Evolutionary conservation across 1,284 basidiomycete genomes (phyloP).

Genomic region (Coriolopsis trogii): DNA sequence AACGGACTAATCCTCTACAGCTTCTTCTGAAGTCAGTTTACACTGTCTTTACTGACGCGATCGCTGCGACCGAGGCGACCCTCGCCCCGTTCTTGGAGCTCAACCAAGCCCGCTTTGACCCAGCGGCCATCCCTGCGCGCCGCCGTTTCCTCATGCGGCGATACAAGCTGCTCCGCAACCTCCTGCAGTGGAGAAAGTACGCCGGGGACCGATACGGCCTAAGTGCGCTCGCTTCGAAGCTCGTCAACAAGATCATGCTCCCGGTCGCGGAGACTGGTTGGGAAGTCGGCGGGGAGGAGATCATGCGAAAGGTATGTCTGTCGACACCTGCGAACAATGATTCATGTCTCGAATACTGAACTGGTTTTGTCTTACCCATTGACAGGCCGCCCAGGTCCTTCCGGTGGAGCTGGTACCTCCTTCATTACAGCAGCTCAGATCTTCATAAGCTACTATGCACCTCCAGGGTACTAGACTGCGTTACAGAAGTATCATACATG

Average conservation of each 20-base stretch:
- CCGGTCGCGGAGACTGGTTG: constrained; percentile 78
- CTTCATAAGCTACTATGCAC: neutral
- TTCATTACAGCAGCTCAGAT: constrained; percentile 8
- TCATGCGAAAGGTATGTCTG: constrained; percentile 61
- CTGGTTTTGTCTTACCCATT: constrained; percentile 9
- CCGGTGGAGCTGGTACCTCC: constrained; percentile 44
- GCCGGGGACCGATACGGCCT: constrained; percentile 65
- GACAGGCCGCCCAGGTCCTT: constrained; percentile 47
- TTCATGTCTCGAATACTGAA: too few species aligned
- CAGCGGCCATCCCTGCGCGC: constrained; percentile 74
- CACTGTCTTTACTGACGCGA: constrained; percentile 58
- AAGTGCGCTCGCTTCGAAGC: constrained; percentile 54
- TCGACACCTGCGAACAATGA: too few species aligned
- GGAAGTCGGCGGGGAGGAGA: constrained; percentile 85
- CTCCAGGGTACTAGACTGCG: neutral
- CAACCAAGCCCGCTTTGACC: constrained; percentile 67
- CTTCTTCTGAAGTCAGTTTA: constrained; percentile 68
- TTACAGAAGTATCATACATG: too few species aligned
- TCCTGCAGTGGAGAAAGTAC: constrained; percentile 78
- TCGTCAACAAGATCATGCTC: constrained; percentile 66
- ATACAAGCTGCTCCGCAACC: constrained; percentile 74
- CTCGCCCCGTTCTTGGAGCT: constrained; percentile 44
- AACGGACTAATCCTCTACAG: constrained; percentile 39
- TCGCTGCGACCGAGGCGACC: constrained; percentile 49
- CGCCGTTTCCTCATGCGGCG: constrained; percentile 70